Conservation (phyloP, 2,329 filamentous ascomycete genomes). For the Penicillium digitatum region DNA sequence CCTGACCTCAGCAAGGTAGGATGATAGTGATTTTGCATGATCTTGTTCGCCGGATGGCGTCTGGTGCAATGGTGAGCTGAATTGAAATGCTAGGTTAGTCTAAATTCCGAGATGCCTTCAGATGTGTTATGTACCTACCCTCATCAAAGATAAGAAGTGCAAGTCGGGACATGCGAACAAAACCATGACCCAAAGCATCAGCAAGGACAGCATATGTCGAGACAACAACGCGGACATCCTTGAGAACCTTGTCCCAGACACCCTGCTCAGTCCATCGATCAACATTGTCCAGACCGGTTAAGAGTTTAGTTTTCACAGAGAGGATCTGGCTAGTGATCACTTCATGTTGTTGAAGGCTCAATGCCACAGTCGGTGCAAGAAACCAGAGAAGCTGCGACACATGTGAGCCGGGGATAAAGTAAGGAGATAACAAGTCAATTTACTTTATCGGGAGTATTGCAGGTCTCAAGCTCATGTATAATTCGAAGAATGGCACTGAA, state of each 20-base stretch:
- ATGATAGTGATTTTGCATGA: conserved; percentile 72
- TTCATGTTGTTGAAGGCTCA: conserved; percentile 63
- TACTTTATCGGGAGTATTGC: conserved; percentile 52
- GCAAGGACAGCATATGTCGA: conserved; percentile 72
- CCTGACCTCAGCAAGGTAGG: conserved; percentile 35
- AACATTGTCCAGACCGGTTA: conserved; percentile 66
- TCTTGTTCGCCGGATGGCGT: conserved; percentile 61
- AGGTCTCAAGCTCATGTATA: conserved; percentile 57
- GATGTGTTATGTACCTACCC: conserved; percentile 58
- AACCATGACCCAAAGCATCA: conserved; percentile 71
- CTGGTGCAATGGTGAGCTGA: conserved; percentile 68
- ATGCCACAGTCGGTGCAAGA: conserved; percentile 63
- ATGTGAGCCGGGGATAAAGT: background rate
- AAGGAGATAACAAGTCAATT: background rate
- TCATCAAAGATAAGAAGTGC: conserved; percentile 78
- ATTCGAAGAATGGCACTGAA: conserved; percentile 65
- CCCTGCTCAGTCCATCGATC: conserved; percentile 67
- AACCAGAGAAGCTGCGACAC: conserved; percentile 60
- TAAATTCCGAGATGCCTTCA: background rate
- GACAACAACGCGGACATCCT: conserved; percentile 66
- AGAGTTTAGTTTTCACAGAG: conserved; percentile 53
- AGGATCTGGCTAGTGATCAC: conserved; percentile 60
- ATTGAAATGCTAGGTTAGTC: background rate
- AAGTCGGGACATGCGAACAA: conserved; percentile 61
- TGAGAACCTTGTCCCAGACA: conserved; percentile 65